Evolutionary conservation across 2,329 filamentous ascomycete genomes (phyloP).

Genomic region (Penicillium sp.): DNA sequence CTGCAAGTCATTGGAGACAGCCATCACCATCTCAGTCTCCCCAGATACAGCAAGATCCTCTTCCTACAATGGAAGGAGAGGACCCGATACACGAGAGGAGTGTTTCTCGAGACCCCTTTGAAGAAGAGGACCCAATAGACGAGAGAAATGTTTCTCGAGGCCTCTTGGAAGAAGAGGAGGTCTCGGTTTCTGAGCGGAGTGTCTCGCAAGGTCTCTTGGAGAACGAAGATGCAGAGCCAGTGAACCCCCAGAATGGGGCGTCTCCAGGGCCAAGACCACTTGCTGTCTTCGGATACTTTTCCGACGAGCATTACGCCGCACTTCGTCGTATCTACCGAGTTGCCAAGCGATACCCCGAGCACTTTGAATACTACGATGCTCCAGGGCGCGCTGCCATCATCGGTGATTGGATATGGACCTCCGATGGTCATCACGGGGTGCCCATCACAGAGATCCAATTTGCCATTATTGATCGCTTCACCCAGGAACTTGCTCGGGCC

Average conservation of each 20-base stretch:
- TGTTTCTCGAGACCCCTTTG: background rate
- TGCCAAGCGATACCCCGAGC: slow-evolving; percentile 40
- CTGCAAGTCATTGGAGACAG: slow-evolving; percentile 13
- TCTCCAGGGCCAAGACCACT: slow-evolving; percentile 26
- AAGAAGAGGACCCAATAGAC: slow-evolving; percentile 8
- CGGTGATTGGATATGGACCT: slow-evolving; percentile 46
- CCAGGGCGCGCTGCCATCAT: slow-evolving; percentile 40
- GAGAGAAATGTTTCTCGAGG: background rate
- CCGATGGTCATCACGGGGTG: slow-evolving; percentile 42
- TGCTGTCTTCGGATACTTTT: slow-evolving; percentile 43
- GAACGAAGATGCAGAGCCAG: slow-evolving; percentile 7
- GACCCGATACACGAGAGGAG: slow-evolving; percentile 1
- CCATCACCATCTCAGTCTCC: slow-evolving; percentile 8
- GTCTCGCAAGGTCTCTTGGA: slow-evolving; percentile 1
- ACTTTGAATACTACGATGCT: slow-evolving; percentile 39
- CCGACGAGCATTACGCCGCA: slow-evolving; percentile 42
- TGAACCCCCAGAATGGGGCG: slow-evolving; percentile 12
- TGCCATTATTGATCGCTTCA: slow-evolving; percentile 44
- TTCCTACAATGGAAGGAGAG: slow-evolving; percentile 11
- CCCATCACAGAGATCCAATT: slow-evolving; percentile 45
- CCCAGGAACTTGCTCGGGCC: slow-evolving; percentile 37
- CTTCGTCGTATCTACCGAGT: slow-evolving; percentile 42
- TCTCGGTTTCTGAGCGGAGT: slow-evolving; percentile 2
- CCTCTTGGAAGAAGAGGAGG: slow-evolving; percentile 1
- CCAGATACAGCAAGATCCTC: slow-evolving; percentile 4